These are phyloP conservation scores for Nakazawaea ernobii DNA, from an alignment of 805 yeast species.

Conservation along the genomic window DNA sequence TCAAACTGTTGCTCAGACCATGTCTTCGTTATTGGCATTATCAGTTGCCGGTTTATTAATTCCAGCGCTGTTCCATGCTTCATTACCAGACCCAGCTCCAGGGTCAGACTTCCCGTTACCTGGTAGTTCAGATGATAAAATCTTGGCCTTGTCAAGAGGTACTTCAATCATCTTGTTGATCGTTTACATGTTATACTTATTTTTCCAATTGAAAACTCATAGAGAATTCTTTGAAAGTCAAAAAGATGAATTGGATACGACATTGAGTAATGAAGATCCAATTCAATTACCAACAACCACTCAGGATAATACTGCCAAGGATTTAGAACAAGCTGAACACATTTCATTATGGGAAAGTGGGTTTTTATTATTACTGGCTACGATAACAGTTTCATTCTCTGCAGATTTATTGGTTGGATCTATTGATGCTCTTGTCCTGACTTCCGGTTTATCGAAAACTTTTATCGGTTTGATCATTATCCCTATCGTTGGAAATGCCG, in stretches of 20 bases:
- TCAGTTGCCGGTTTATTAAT: conserved; percentile 84
- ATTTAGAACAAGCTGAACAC: conserved; percentile 29
- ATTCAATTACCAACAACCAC: background rate
- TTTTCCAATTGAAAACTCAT: conserved; percentile 90
- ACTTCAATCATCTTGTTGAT: conserved; percentile 73
- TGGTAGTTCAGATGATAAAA: conserved; percentile 27
- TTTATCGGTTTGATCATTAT: conserved; percentile 90
- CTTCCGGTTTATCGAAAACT: conserved; percentile 86
- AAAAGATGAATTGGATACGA: conserved; percentile 17
- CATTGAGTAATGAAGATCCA: conserved; percentile 2
- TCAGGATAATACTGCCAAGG: conserved; percentile 13
- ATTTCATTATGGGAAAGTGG: conserved; percentile 53
- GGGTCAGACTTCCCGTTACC: conserved; percentile 34
- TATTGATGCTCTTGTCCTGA: conserved; percentile 80
- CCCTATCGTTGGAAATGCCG: conserved; percentile 98
- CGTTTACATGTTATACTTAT: conserved; percentile 71
- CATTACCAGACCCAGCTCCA: conserved; percentile 45
- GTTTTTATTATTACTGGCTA: conserved; percentile 51
- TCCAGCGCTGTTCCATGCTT: conserved; percentile 94
- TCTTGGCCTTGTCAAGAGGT: conserved; percentile 77
- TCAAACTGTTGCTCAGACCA: conserved; percentile 96
- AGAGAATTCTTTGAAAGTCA: conserved; percentile 58
- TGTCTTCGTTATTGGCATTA: conserved; percentile 89
- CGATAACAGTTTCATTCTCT: conserved; percentile 77
- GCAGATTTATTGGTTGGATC: conserved; percentile 94